These are phyloP conservation scores for Croton laevigatus DNA, from an alignment of 441 rosid genomes.

Conservation along the genomic window DNA sequence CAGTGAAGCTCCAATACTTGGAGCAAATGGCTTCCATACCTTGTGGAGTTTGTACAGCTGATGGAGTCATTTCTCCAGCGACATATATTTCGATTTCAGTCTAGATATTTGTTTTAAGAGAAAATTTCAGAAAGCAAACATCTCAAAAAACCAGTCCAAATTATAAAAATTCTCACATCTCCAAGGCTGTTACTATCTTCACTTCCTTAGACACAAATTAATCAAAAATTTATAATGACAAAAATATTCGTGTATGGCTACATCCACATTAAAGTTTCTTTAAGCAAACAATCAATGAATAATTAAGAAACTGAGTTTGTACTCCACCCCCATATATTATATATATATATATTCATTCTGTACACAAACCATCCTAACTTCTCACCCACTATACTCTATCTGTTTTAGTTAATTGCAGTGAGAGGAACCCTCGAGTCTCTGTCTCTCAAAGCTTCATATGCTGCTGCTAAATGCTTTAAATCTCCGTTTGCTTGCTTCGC, in stretches of 20 bases:
- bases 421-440: slow-evolving; percentile 85
- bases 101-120: too few species aligned
- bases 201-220: background rate
- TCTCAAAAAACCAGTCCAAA: too few species aligned
- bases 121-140: too few species aligned
- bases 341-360: slow-evolving; percentile 19
- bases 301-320: slow-evolving; percentile 5
- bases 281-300: slow-evolving; percentile 33
- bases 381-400: slow-evolving; percentile 16
- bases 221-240: background rate
- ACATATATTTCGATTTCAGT: slow-evolving; percentile 14
- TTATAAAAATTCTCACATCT: too few species aligned
- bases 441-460: slow-evolving; percentile 63
- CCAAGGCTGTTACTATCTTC: too few species aligned
- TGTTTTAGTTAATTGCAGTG: slow-evolving; percentile 68
- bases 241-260: slow-evolving; percentile 23
- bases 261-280: slow-evolving; percentile 19
- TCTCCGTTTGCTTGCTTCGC: slow-evolving; percentile 75
- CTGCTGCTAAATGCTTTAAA: slow-evolving; percentile 46
- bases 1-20: slow-evolving; percentile 29
- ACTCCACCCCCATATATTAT: background rate
- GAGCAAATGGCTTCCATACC: slow-evolving; percentile 69
- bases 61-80: slow-evolving; percentile 57
- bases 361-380: slow-evolving; percentile 25
- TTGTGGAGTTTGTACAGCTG: slow-evolving; percentile 75